Evolutionary conservation across 176 grass and related monocot species (phyloP), one percentile per base, ranked within the genome.

Genomic region (Leersia perrieri): DNA sequence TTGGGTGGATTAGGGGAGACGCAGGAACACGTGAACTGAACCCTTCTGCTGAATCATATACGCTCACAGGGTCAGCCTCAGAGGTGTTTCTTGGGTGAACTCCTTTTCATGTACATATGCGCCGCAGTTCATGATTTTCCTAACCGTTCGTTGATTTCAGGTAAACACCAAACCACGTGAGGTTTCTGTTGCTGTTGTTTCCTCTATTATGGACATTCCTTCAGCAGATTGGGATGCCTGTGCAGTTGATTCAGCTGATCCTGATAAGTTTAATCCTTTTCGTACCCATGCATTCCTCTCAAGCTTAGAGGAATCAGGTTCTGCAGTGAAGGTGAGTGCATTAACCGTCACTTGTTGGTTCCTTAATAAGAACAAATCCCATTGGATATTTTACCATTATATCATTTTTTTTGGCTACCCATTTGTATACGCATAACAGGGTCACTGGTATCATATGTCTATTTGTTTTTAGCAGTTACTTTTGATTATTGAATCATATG

Each of bases 301-400:
- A 49, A 91, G 92, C 78, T 94, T 98, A 89, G 95, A 98, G 73
- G 95, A 98, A 86, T 88, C 95, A 65, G 51, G 86, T 83, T 98
- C 88, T 78, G 88, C 90, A 34, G 87, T 92, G 33, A 93, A 94
- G 90, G 95, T 98, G 66, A 63, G 23, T 70, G 30, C 15, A 60
- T 75, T 23, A 74, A 79, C 0, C 70, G 74, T 34, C 40, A 68
- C 18, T 44, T 71, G 12, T 27, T 47, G 39, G n/a, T 82, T 70
- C 73, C 51, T 53, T 76, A 7, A 31, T 28, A 18, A 11, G 26
- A 84, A 68, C 14, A 27, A 13, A 51, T 49, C 64, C 26, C 10
- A 23, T 0, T 30, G 14, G 16, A 67, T 83, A 15, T 16, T 72
- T 70, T 70, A 18, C 20, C 62, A 33, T 63, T 33, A 26, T 2